Conservation (phyloP, 768 basidiomycete genomes). For the Lactarius indigo region DNA sequence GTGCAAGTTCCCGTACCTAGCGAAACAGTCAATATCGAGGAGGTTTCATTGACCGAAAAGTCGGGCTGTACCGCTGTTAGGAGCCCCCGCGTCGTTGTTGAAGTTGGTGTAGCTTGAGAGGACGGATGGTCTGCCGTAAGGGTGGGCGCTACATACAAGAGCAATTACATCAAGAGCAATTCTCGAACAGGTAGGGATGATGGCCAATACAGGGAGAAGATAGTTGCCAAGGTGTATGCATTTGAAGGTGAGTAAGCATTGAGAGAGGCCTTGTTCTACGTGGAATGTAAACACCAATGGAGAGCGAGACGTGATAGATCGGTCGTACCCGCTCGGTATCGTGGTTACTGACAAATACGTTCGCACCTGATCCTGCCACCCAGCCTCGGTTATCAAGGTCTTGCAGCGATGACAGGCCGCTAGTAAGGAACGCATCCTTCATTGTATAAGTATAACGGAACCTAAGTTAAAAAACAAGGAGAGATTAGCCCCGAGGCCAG, state of each 20-base stretch:
- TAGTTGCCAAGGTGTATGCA: conserved; percentile 53
- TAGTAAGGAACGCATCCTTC: conserved; percentile 47
- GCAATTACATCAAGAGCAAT: background rate
- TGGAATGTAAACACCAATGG: background rate
- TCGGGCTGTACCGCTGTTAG: conserved; percentile 45
- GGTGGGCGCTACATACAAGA: conserved; percentile 40
- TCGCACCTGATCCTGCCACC: conserved; percentile 50
- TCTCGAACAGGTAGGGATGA: background rate
- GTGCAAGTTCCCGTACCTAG: conserved; percentile 49
- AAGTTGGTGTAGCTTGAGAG: conserved; percentile 55
- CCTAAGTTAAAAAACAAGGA: conserved; percentile 24
- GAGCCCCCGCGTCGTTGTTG: conserved; percentile 53
- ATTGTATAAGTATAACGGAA: conserved; percentile 60
- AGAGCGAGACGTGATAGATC: background rate
- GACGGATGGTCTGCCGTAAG: conserved; percentile 63
- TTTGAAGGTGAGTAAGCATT: conserved; percentile 62
- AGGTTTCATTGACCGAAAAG: background rate
- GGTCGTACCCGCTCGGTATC: conserved; percentile 56
- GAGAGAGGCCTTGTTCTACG: conserved; percentile 49
- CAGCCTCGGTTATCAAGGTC: conserved; percentile 54
- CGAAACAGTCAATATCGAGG: background rate
- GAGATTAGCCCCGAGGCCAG: background rate
- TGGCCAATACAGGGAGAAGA: conserved; percentile 49
- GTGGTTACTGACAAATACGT: conserved; percentile 66
- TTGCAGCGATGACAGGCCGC: conserved; percentile 50